Evolutionary conservation across 2,329 filamentous ascomycete genomes (phyloP).

Genomic region (Fusarium camptoceras): DNA sequence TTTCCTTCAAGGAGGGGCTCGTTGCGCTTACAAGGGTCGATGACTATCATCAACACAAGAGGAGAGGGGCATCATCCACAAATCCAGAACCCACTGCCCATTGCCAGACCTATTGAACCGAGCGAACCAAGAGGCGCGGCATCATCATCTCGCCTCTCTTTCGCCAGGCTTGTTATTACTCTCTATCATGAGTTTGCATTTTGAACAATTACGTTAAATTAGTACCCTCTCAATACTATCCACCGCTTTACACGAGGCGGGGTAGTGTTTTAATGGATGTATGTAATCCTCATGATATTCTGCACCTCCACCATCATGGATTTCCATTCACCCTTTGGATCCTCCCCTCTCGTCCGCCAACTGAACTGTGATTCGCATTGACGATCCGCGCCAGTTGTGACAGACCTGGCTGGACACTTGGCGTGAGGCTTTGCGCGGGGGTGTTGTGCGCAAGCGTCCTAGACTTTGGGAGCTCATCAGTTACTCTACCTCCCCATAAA

Average conservation of each 20-base stretch:
- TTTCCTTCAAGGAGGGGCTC: constrained; percentile 22
- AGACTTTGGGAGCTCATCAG: not conserved
- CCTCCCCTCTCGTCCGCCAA: constrained; percentile 26
- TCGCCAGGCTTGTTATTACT: constrained; percentile 22
- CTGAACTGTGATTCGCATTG: constrained; percentile 13
- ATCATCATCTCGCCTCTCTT: constrained; percentile 37
- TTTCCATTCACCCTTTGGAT: constrained; percentile 28
- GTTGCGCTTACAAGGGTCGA: constrained; percentile 25
- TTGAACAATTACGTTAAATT: constrained; percentile 30
- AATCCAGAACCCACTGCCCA: constrained; percentile 35
- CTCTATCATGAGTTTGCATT: constrained; percentile 29
- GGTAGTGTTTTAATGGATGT: constrained; percentile 22
- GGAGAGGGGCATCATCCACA: constrained; percentile 40
- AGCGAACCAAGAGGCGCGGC: constrained; percentile 26
- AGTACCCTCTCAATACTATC: not conserved
- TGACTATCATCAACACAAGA: constrained; percentile 21
- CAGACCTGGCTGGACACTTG: constrained; percentile 32
- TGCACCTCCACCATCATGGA: constrained; percentile 35
- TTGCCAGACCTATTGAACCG: constrained; percentile 33
- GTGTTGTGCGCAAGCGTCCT: constrained; percentile 18
- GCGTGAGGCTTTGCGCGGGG: constrained; percentile 18
- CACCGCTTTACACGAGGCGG: not conserved
- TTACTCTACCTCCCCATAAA: not conserved
- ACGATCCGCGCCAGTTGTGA: constrained; percentile 44
- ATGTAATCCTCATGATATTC: not conserved